Base-by-base conservation (phyloP, 2,329 filamentous ascomycete genomes). In the Aspergillus jensenii region DNA sequence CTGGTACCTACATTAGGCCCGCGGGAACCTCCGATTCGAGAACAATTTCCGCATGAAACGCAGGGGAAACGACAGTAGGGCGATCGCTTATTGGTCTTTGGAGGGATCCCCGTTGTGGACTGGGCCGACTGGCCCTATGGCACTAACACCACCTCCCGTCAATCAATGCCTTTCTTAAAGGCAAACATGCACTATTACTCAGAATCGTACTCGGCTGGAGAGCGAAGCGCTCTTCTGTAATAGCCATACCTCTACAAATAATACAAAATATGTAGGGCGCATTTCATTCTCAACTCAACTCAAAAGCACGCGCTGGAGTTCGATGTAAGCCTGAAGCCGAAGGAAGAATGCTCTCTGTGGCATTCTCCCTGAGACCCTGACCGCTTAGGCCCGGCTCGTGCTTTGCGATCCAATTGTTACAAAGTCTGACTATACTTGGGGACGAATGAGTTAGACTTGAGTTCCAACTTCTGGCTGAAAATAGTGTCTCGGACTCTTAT, bases 41-140 rank as follows among this genome's bases (percentile, higher is more conserved):
- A 33, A n/a, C 39, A 53, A 58, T 49, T 52, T 49, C 44, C 50
- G 31, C 19, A 37, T 52, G 39, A 51, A 54, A 58, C 56, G 40
- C 56, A 58, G 56, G 51, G 56, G 56, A 45, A 48, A 21, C 39
- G 27, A 39, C 27, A 49, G 15, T 41, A 45, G 39, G 21, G 40
- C 50, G 12, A 35, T 50, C 40, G 17, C 51, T 46, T 25, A 58
- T 58, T 58, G 56, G 56, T 35, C 40, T 58, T 41, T 43, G 5
- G 40, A 25, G 31, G 4, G 43, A 55, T 46, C 45, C 23, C 45
- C 44, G 7, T 49, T 23, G 44, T 49, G 43, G 52, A 48, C 27
- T 46, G 51, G 7, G 31, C 21, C 21, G 31, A 33, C 31, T 37
- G 35, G 52, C 52, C 52, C 44, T 54, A 54, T 35, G 43, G 44